Evolutionary conservation across 768 basidiomycete genomes (phyloP).

Genomic region (Epithele typhae): DNA sequence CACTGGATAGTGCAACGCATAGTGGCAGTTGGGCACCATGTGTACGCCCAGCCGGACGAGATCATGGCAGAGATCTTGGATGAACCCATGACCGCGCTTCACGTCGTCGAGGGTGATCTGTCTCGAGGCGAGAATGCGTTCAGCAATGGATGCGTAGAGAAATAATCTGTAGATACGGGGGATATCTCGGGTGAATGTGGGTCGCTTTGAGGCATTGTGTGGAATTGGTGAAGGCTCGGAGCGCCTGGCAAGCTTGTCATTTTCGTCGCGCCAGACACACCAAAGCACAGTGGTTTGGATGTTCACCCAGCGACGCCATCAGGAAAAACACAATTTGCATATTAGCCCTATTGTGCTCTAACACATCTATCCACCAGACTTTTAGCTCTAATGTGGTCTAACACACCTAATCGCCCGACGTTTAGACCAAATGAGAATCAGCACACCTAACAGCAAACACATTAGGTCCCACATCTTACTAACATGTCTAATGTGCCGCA

Average conservation of each 20-base stretch:
- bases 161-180: conserved; percentile 1
- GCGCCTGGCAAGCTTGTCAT: neutral
- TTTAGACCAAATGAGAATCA: no score
- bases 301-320: neutral
- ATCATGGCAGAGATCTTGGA: neutral
- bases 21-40: conserved; percentile 1
- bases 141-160: neutral
- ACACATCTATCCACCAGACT: no score
- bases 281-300: neutral
- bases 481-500: no score
- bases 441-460: no score
- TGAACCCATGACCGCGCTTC: neutral
- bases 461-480: no score
- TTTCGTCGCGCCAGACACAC: neutral
- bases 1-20: conserved; percentile 4
- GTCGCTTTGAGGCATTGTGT: neutral
- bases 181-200: neutral
- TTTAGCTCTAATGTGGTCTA: no score
- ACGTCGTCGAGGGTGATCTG: conserved; percentile 1
- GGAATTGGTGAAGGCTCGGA: neutral
- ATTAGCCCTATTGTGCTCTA: no score
- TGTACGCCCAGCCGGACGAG: conserved; percentile 1
- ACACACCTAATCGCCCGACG: no score
- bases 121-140: neutral
- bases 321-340: no score